Percentiles rank a stretch among this genome's conserved stretches.
Evolutionary conservation across 768 basidiomycete genomes (phyloP).

Genomic region (Mycena epipterygia): DNA sequence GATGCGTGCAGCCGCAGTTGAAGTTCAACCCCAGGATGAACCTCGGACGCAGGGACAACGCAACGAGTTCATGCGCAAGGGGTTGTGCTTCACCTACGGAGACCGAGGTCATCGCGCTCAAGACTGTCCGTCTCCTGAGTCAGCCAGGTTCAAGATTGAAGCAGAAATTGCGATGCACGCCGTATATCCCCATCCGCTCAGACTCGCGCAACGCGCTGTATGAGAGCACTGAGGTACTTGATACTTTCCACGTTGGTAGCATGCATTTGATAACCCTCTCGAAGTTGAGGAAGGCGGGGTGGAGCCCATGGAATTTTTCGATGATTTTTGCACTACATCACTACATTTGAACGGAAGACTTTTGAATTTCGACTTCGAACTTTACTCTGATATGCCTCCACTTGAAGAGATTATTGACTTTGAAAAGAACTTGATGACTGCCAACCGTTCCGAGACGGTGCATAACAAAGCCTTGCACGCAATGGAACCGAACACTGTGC

Average conservation of each 20-base stretch:
- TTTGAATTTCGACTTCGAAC: background rate
- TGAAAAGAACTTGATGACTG: too few species aligned
- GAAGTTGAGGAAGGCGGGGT: constrained; percentile 17
- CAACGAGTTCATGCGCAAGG: background rate
- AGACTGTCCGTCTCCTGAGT: background rate
- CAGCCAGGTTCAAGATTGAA: background rate
- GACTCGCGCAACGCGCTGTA: background rate
- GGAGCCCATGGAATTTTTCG: constrained; percentile 1
- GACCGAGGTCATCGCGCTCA: background rate
- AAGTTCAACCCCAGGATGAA: too few species aligned
- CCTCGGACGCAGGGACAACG: background rate
- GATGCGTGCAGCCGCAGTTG: too few species aligned
- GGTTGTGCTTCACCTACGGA: constrained; percentile 1
- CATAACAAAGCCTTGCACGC: too few species aligned
- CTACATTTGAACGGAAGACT: too few species aligned
- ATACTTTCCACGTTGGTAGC: too few species aligned
- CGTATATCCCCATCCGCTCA: too few species aligned
- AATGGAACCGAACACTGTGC: too few species aligned
- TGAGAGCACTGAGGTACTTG: background rate
- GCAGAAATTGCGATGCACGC: too few species aligned
- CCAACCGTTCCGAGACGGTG: too few species aligned
- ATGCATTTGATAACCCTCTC: background rate
- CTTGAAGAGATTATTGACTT: too few species aligned
- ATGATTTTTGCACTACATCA: background rate
- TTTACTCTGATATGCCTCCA: background rate